Evolutionary conservation across 2,329 filamentous ascomycete genomes (phyloP).

Genomic region (Ascochyta fabae): DNA sequence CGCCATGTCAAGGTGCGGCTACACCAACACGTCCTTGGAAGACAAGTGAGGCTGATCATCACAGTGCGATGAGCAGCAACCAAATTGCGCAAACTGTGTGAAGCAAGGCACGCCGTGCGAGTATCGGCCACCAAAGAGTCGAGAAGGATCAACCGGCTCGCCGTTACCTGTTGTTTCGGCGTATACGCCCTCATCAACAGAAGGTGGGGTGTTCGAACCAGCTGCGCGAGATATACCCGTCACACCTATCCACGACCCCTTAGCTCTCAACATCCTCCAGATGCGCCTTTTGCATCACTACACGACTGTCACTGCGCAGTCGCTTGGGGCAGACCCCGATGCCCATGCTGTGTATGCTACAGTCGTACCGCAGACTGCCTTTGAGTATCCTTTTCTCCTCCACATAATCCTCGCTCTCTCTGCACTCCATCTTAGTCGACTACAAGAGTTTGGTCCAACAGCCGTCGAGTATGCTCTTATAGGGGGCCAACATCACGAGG

Average conservation of each 20-base stretch:
- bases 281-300: constrained; percentile 44
- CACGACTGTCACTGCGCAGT: constrained; percentile 35
- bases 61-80: constrained; percentile 43
- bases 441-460: constrained; percentile 26
- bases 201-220: constrained; percentile 17
- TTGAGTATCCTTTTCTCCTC: constrained; percentile 54
- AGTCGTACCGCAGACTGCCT: constrained; percentile 44
- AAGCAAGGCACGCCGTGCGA: constrained; percentile 41
- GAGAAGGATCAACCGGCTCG: constrained; percentile 23
- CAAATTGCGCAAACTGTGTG: constrained; percentile 40
- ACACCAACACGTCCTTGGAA: not conserved
- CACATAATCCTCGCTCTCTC: constrained; percentile 53
- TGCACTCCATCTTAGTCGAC: constrained; percentile 52
- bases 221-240: not conserved
- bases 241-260: not conserved
- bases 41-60: constrained; percentile 14
- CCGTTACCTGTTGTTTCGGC: constrained; percentile 17
- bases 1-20: constrained; percentile 38
- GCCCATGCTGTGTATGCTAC: constrained; percentile 28
- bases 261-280: constrained; percentile 31
- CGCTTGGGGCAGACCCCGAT: constrained; percentile 25
- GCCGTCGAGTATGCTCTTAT: constrained; percentile 23
- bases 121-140: constrained; percentile 27
- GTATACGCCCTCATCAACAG: constrained; percentile 21
- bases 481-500: constrained; percentile 32